These are phyloP conservation scores for Furculomyces boomerangus DNA, from an alignment of 371 early-diverging fungal genomes.

Conservation along the genomic window DNA sequence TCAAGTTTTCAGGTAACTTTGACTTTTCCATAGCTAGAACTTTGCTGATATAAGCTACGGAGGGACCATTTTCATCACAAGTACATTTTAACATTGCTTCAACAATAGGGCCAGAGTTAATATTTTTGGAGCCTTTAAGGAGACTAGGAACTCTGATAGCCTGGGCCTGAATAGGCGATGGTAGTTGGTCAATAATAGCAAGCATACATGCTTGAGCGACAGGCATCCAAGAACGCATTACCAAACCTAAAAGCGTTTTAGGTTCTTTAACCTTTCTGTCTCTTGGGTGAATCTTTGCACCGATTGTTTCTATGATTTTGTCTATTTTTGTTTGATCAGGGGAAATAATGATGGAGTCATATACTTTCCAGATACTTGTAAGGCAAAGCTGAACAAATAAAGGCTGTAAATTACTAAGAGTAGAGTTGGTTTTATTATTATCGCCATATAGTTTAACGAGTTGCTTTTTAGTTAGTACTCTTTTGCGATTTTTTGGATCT, in stretches of 20 bases:
- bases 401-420: constrained; percentile 49
- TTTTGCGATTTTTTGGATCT: constrained; percentile 75
- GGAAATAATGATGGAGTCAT: constrained; percentile 58
- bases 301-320: constrained; percentile 73
- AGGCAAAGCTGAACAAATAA: constrained; percentile 92
- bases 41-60: constrained; percentile 80
- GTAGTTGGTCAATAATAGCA: constrained; percentile 71
- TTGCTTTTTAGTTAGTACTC: constrained; percentile 68
- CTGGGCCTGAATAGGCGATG: constrained; percentile 73
- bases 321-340: constrained; percentile 71
- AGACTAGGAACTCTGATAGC: constrained; percentile 58
- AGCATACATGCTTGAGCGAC: constrained; percentile 54
- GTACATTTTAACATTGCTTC: constrained; percentile 2
- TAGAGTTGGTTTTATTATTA: constrained; percentile 17
- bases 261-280: constrained; percentile 78
- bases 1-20: constrained; percentile 39
- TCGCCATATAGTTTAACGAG: constrained; percentile 19
- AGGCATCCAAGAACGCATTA: constrained; percentile 72
- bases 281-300: constrained; percentile 70
- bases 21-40: constrained; percentile 70
- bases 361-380: constrained; percentile 90
- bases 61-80: constrained; percentile 21
- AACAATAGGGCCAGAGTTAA: constrained; percentile 34
- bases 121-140: constrained; percentile 34
- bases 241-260: constrained; percentile 43